Evolutionary conservation across 768 basidiomycete species (phyloP), one percentile per base, ranked within the genome.

Genomic region (Vararia minispora): DNA sequence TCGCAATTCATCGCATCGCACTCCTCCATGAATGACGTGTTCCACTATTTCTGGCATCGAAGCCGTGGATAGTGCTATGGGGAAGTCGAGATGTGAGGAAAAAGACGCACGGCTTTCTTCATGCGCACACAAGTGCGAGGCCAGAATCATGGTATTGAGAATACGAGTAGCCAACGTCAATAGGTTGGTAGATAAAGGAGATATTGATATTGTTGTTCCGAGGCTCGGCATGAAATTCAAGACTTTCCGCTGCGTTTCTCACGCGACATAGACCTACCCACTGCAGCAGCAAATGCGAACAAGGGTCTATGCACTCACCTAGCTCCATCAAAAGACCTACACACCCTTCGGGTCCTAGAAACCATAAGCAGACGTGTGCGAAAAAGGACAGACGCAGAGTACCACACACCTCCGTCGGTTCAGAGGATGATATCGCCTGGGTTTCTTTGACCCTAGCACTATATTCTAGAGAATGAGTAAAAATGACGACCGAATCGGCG

Each of bases 101-200:
- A 42, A 35, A 22, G 37, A 59, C 68, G 34, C 49, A 77, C 77
- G 13, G 71, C 64, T 28, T 64, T 60, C 55, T 79, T 76, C 69
- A 81, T 73, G 14, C 63, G 59, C 2, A 76, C 74, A 39, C 77
- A 64, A n/a, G 52, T 59, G 37, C 44, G n/a, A n/a, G n/a, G n/a
- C n/a, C n/a, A n/a, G n/a, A n/a, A n/a, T n/a, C n/a, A n/a, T 75
- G 78, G 42, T 68, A 72, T 44, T 83, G 79, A 3, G 76, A 74
- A 42, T 79, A 81, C 2, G 76, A 79, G 53, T 76, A 84, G 1
- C 79, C 81, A 5, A 81, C 79, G 2, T 76, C 77, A 16, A 79
- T 14, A 4, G 62, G 62, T 39, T 60, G 71, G 59, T 59, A 69
- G 49, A 60, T 64, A 57, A 54, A 71, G 52, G 66, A 59, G 7